phyloP scores from a whole-genome alignment of 768 basidiomycete species.

The Cyclocybe aegerita region DNA sequence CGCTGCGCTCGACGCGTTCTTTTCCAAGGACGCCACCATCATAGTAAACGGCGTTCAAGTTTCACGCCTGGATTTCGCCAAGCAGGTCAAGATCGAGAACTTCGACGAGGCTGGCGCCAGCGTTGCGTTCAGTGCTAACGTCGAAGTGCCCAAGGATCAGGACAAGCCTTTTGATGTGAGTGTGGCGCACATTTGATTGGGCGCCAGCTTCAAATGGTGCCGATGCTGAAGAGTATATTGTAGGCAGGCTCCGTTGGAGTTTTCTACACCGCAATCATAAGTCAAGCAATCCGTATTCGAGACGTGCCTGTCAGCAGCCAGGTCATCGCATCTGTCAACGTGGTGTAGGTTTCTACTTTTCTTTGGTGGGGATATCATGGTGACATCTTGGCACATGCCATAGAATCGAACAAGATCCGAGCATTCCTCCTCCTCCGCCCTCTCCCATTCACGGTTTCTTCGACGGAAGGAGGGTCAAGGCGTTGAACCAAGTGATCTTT shows the following conservation, averaged over 20 bases:
- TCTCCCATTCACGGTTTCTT: slow-evolving; percentile 17
- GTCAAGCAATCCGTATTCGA: slow-evolving; percentile 29
- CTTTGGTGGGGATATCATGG: not conserved
- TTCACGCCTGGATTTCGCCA: slow-evolving; percentile 39
- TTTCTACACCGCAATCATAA: slow-evolving; percentile 35
- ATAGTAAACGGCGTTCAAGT: slow-evolving; percentile 40
- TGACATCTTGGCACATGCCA: not conserved
- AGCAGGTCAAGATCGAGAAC: slow-evolving; percentile 28
- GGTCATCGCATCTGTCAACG: slow-evolving; percentile 36
- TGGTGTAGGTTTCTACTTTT: slow-evolving; percentile 27
- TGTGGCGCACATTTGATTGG: not conserved
- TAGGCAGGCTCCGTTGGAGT: slow-evolving; percentile 28
- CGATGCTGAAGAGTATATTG: no score
- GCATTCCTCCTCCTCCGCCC: slow-evolving; percentile 13
- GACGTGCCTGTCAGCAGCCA: slow-evolving; percentile 30
- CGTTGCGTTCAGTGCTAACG: slow-evolving; percentile 27
- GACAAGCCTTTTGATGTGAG: slow-evolving; percentile 13
- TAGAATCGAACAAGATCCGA: slow-evolving; percentile 19
- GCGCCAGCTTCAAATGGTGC: no score
- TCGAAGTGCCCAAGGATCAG: slow-evolving; percentile 25
- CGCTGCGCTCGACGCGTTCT: slow-evolving; percentile 37
- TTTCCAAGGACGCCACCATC: slow-evolving; percentile 33
- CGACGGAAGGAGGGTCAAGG: slow-evolving; percentile 16
- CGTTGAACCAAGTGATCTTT: slow-evolving; percentile 15
- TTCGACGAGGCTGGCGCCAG: slow-evolving; percentile 27